A percentile compares a stretch with the other conserved stretches of the same genome.
Conservation (phyloP, 2,329 filamentous ascomycete species). For the Monosporascus sp. region DNA sequence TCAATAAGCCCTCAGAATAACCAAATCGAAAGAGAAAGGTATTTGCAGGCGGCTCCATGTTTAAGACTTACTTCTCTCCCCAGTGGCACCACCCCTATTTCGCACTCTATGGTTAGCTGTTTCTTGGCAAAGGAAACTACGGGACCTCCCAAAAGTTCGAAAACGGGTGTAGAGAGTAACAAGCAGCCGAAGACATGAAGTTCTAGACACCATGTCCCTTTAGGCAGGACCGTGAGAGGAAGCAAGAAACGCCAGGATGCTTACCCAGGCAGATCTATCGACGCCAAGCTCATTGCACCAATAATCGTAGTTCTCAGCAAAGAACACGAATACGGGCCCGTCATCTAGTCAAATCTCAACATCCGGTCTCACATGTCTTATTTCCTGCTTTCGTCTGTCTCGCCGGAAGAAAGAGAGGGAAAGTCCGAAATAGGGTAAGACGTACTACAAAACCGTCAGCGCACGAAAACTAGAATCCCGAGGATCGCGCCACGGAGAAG, state of each 20-base stretch:
- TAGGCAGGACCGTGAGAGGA: too few relatives aligned
- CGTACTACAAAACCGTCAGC: not conserved
- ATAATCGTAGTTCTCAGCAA: slow-evolving; percentile 20
- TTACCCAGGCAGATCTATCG: slow-evolving; percentile 8
- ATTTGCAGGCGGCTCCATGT: too few relatives aligned
- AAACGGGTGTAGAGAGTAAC: too few relatives aligned
- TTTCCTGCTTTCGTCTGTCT: not conserved
- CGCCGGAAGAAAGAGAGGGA: not conserved
- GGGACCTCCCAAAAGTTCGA: too few relatives aligned
- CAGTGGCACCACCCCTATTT: slow-evolving; percentile 17
- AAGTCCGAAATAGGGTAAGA: not conserved
- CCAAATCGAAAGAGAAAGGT: too few relatives aligned
- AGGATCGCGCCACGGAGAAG: too few relatives aligned
- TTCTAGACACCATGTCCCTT: too few relatives aligned
- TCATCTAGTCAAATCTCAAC: slow-evolving; percentile 9
- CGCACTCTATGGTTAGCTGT: too few relatives aligned
- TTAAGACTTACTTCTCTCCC: slow-evolving; percentile 13
- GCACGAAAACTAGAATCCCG: not conserved
- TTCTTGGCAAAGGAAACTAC: too few relatives aligned
- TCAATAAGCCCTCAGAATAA: too few relatives aligned
- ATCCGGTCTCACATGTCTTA: not conserved
- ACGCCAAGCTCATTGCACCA: slow-evolving; percentile 16
- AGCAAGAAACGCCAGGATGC: too few relatives aligned
- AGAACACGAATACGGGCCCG: slow-evolving; percentile 17
- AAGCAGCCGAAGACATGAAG: too few relatives aligned